Evolutionary conservation across 2,329 filamentous ascomycete genomes (phyloP), one percentile per base, ranked within the genome.

Genomic region (Herpotrichia juniperi): DNA sequence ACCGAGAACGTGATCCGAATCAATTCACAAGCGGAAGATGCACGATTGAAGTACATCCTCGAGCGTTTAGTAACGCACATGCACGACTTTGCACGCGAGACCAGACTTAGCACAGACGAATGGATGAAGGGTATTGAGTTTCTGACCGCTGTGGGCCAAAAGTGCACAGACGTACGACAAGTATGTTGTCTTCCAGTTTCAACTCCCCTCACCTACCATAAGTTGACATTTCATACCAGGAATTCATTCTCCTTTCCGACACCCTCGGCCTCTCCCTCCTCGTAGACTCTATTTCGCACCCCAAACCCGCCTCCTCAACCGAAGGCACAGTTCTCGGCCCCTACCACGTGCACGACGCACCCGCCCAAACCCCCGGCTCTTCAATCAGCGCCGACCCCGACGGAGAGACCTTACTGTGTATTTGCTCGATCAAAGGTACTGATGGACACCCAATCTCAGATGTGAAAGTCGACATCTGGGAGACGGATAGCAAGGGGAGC

Each of bases 181-280:
- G 86, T 88, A 74, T 22, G 50, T 42, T 40, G 10, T 32, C 22
- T 28, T 25, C 19, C 37, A 14, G 49, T n/a, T 26, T 24, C 14
- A 12, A 3, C n/a, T 9, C 11, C 12, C 43, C 26, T n/a, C 16
- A 7, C 22, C 35, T 17, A 46, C 10, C 30, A 35, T 45, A 4
- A 22, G 24, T 11, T n/a, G 16, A 51, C 26, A 6, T 16, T 35
- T n/a, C n/a, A 35, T 16, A 35, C 14, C 59, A 87, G 82, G 88
- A 92, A 80, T 92, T 90, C 78, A 93, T 93, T 72, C 84, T 93
- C 32, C 85, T 93, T 57, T 90, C 87, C 59, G 90, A 94, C 74
- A 81, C 91, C 35, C 82, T 93, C 19, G 90, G 90, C 32, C 83
- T 94, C 30, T 92, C 88, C 19, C 83, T 93, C 53, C 84, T 94